phyloP scores from a whole-genome alignment of 2,329 filamentous ascomycete genomes.

The Beauveria brongniartii region DNA sequence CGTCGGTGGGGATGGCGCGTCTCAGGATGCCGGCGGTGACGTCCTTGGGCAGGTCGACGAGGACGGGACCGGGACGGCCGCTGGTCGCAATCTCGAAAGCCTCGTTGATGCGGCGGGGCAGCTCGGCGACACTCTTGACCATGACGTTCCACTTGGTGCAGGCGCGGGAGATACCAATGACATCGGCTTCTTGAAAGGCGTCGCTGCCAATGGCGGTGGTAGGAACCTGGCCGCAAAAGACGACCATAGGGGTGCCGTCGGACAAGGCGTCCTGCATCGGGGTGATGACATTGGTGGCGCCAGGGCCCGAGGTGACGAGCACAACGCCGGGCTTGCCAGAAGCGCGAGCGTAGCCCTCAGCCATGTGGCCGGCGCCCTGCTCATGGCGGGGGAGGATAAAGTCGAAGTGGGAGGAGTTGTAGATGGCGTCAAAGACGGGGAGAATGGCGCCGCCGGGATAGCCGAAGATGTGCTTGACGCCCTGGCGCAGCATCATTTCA shows the following conservation, averaged over 20 bases:
- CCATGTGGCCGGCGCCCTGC: constrained; percentile 98
- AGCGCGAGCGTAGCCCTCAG: constrained; percentile 89
- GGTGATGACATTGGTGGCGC: constrained; percentile 92
- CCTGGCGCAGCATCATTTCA: constrained; percentile 95
- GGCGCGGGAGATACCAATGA: constrained; percentile 84
- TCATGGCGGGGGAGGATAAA: constrained; percentile 94
- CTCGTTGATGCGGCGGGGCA: constrained; percentile 91
- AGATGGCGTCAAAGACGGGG: constrained; percentile 96
- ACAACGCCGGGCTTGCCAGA: constrained; percentile 93
- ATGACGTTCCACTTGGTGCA: constrained; percentile 99
- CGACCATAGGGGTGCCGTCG: constrained; percentile 91
- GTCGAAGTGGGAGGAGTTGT: constrained; percentile 94
- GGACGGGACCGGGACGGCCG: constrained; percentile 84
- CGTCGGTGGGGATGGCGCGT: constrained; percentile 70
- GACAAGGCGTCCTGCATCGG: constrained; percentile 94
- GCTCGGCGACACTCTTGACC: constrained; percentile 90
- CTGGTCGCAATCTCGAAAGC: constrained; percentile 97
- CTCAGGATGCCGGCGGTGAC: constrained; percentile 79
- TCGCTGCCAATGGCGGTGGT: constrained; percentile 89
- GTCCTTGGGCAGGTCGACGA: constrained; percentile 95
- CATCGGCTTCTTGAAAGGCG: constrained; percentile 94
- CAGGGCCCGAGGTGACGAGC: constrained; percentile 90
- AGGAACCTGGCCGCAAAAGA: constrained; percentile 88
- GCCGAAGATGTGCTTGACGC: constrained; percentile 87
- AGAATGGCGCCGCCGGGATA: constrained; percentile 96